Base-by-base conservation (phyloP, 73 alveolate species). In the Tetrahymena borealis region DNA sequence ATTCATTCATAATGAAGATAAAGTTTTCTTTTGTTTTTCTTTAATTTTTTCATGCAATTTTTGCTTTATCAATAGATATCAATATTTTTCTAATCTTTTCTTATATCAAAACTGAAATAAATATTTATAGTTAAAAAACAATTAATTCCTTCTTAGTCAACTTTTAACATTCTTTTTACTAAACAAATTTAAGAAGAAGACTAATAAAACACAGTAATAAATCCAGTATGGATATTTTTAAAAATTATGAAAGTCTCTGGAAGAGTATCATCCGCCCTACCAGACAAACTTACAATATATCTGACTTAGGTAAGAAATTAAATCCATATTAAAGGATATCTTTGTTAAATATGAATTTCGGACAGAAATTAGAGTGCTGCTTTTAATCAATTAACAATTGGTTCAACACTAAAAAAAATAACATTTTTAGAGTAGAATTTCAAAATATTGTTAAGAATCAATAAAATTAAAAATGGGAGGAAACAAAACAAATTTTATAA, bases 181-280 rank as follows among this genome's bases (percentile, higher is more conserved):
- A 60, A 60, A 60, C 38, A 60, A 60, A 60, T 24, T 60, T 35
- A 60, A 60, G 85, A 35, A 60, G n/a, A 60, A 60, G n/a, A 60
- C 28, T 60, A 60, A 60, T 35, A 24, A 60, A 18, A 24, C n/a
- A n/a, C n/a, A n/a, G n/a, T 60, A 60, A 24, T 35, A 18, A 60
- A 60, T 24, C 85, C 11, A 60, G 28, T 24, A 60, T 60, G 85
- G 85, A 60, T 60, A 60, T 60, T 18, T 60, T 60, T 60, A 60
- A 60, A 60, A 60, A 60, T 60, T 60, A 60, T 60, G 85, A 60
- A 60, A 60, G 85, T 60, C 85, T 60, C 85, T 60, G 85, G 85
- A 60, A 60, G 85, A 60, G 85, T 35, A 60, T 60, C 3, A 60
- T 60, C n/a, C n/a, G 85, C 11, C 85, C 85, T 60, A 60, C 85